Percentiles rank a stretch among this genome's conserved stretches.
These are phyloP conservation scores for Phytophthora podocarpi DNA, from an alignment of 352 stramenopile species.

Conservation along the genomic window DNA sequence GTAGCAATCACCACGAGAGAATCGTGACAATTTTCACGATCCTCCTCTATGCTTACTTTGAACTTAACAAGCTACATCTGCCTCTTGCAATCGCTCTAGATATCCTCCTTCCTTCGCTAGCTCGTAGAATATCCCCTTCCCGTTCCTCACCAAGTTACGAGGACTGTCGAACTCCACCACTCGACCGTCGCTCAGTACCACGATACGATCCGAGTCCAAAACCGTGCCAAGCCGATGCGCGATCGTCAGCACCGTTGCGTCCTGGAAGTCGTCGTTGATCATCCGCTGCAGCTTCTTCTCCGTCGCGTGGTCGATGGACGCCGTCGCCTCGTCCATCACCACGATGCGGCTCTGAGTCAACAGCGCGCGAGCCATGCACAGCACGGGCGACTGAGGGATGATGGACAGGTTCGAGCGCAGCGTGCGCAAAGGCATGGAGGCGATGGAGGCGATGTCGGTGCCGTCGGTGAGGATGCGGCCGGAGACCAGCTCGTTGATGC, in stretches of 20 bases:
- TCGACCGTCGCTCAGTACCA: slow-evolving; percentile 85
- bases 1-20: no score
- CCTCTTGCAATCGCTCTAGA: slow-evolving; percentile 16
- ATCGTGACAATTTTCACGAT: no score
- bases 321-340: slow-evolving; percentile 93
- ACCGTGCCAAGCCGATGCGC: slow-evolving; percentile 85
- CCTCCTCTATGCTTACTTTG: no score
- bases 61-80: no score
- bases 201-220: slow-evolving; percentile 54
- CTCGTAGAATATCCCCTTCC: slow-evolving; percentile 20
- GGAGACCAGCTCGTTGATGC: slow-evolving; percentile 75
- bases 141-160: slow-evolving; percentile 14
- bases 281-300: slow-evolving; percentile 64
- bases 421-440: slow-evolving; percentile 31
- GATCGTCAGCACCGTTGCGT: slow-evolving; percentile 93
- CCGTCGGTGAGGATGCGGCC: slow-evolving; percentile 57
- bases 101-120: slow-evolving; percentile 30
- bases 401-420: slow-evolving; percentile 33
- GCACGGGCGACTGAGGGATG: slow-evolving; percentile 65
- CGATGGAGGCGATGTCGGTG: slow-evolving; percentile 38
- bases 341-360: slow-evolving; percentile 87
- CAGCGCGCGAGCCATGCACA: slow-evolving; percentile 53
- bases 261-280: slow-evolving; percentile 67
- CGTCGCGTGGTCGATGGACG: slow-evolving; percentile 15
- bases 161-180: slow-evolving; percentile 89